These are phyloP conservation scores for Torulaspora quercuum DNA, from an alignment of 805 yeast species.

Conservation along the genomic window DNA sequence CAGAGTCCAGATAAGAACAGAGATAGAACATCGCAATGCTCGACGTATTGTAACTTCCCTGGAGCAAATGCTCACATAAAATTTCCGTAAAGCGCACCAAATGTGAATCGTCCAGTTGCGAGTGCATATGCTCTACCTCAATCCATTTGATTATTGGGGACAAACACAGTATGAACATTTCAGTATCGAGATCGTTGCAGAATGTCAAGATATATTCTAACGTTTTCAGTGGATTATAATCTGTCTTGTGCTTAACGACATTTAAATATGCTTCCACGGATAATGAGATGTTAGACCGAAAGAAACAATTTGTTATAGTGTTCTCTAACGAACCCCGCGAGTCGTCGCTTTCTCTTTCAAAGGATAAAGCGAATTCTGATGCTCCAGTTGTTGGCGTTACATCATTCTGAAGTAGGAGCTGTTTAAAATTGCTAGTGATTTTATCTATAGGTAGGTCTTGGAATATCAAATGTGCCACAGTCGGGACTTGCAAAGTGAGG, in stretches of 20 bases:
- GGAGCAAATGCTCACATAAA: conserved; percentile 26
- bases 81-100: conserved; percentile 24
- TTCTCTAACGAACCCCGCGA: neutral
- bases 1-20: conserved; percentile 18
- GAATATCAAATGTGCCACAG: conserved; percentile 10
- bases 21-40: conserved; percentile 19
- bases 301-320: neutral
- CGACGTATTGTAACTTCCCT: conserved; percentile 24
- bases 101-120: conserved; percentile 1
- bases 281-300: conserved; percentile 1
- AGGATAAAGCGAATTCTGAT: conserved; percentile 2
- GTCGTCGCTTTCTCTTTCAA: conserved; percentile 1
- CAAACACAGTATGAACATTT: conserved; percentile 7
- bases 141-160: conserved; percentile 11
- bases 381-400: neutral
- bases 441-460: conserved; percentile 7
- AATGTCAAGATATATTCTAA: conserved; percentile 9
- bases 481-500: conserved; percentile 3
- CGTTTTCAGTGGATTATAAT: conserved; percentile 1
- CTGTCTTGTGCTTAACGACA: conserved; percentile 6
- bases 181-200: conserved; percentile 7
- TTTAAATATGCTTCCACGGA: conserved; percentile 10
- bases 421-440: conserved; percentile 5
- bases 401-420: neutral
- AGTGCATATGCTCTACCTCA: neutral